Evolutionary conservation across 1,284 basidiomycete species (phyloP).

Genomic region (Cutaneotrichosporon daszewskae): DNA sequence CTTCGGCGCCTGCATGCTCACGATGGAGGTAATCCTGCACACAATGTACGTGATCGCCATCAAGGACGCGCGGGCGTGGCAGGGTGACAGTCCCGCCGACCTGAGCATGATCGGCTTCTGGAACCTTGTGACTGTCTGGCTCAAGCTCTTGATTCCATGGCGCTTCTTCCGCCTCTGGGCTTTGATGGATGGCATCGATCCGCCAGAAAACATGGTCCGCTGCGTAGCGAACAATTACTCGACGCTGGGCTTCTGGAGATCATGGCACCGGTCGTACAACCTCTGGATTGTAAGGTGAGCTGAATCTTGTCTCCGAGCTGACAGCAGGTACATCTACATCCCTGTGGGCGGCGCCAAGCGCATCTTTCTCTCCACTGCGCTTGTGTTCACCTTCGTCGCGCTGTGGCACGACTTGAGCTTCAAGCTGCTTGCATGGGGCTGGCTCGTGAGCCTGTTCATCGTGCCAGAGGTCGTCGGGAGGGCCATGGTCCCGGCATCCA

Average conservation of each 20-base stretch:
- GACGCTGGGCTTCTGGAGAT: constrained; percentile 85
- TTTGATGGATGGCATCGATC: constrained; percentile 78
- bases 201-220: constrained; percentile 97
- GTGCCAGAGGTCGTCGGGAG: constrained; percentile 71
- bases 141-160: constrained; percentile 98
- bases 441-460: constrained; percentile 88
- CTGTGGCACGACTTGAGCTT: constrained; percentile 95
- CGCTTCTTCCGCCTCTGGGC: constrained; percentile 97
- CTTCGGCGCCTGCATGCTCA: constrained; percentile 66
- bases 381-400: constrained; percentile 97
- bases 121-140: constrained; percentile 94
- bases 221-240: constrained; percentile 99
- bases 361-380: constrained; percentile 60
- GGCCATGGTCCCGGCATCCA: constrained; percentile 57
- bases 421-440: constrained; percentile 88
- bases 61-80: constrained; percentile 67
- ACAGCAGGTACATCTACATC: constrained; percentile 72
- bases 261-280: constrained; percentile 96
- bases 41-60: constrained; percentile 97
- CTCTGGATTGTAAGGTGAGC: constrained; percentile 76
- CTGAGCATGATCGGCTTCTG: constrained; percentile 93
- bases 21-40: constrained; percentile 88
- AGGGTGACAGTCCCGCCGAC: constrained; percentile 67
- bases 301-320: not conserved
- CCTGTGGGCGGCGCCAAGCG: constrained; percentile 74